Conservation (phyloP, 2,329 filamentous ascomycete genomes). For the Neofusicoccum sp. region DNA sequence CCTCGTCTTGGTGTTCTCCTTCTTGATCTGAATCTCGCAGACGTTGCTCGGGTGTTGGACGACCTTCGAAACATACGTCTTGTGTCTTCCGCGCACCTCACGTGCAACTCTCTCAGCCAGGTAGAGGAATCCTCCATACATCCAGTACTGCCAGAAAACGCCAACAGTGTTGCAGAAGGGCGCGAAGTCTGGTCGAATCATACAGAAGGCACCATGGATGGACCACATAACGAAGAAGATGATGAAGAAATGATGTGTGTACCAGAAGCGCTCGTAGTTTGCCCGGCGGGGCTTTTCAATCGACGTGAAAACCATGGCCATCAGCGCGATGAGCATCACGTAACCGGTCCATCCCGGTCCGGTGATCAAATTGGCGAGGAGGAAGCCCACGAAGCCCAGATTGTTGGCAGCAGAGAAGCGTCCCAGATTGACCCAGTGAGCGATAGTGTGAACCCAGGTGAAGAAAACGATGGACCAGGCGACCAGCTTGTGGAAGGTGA, state of each 20-base stretch:
- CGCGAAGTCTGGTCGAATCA: constrained; percentile 82
- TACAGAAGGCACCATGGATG: constrained; percentile 86
- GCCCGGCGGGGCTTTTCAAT: constrained; percentile 76
- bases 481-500: constrained; percentile 82
- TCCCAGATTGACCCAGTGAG: constrained; percentile 86
- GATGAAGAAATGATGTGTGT: constrained; percentile 85
- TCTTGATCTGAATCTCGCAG: constrained; percentile 90
- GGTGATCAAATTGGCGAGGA: constrained; percentile 75
- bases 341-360: constrained; percentile 87
- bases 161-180: constrained; percentile 77
- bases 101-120: constrained; percentile 77
- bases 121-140: constrained; percentile 80
- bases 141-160: constrained; percentile 90
- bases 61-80: constrained; percentile 85
- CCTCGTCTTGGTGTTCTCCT: constrained; percentile 78
- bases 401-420: constrained; percentile 74
- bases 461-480: constrained; percentile 90
- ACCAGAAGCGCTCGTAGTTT: constrained; percentile 91
- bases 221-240: constrained; percentile 90
- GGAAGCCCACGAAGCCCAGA: constrained; percentile 75
- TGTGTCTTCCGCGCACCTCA: constrained; percentile 78
- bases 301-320: constrained; percentile 77
- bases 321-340: constrained; percentile 77
- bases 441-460: constrained; percentile 82
- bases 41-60: constrained; percentile 88